Base-by-base conservation (phyloP, 345 rosid species). In the Citrus trifoliata region DNA sequence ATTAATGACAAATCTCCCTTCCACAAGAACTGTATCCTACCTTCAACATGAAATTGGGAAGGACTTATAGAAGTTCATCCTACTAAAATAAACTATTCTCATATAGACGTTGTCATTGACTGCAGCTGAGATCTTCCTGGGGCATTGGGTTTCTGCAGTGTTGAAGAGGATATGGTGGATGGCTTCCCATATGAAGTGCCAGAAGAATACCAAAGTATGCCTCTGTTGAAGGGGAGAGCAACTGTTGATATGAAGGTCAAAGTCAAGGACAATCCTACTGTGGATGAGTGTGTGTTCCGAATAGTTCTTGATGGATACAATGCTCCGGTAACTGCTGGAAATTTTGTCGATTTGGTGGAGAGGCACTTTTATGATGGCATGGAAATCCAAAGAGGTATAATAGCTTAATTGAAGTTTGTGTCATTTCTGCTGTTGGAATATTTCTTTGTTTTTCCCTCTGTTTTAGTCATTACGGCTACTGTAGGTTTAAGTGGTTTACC, bases 101-200 rank as follows among this genome's bases (percentile, higher is more conserved):
- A 92, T 92, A 86, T 81, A 88, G 79, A 92, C 85, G 84, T 91
- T 91, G 93, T 88, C 88, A 96, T 89, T 92, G 93, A 96, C 97
- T 96, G 97, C 99, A 96, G 99, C 98, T 95, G 99, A 96, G 98
- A 96, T 96, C 91, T 92, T 95, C 94, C 90, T 96, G 93, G 99
- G 93, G 99, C 95, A 93, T 95, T 95, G 92, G 89, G 77, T 94
- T 93, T 92, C 95, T 93, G 98, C 98, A 94, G 99, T 93, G 97
- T 96, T 88, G 99, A 96, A 90, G 99, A 96, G 97, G 99, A 94
- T 75, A 96, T 96, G 98, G 91, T 96, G 68, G 96, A 91, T 80
- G 94, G 91, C 88, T 96, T 96, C 84, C 98, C 98, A 3, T 94
- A 87, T 32, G 93, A 96, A 82, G 95, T 96, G 37, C 99, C 97